phyloP scores from a whole-genome alignment of 2,329 filamentous ascomycete species.

The Penicillium sp. region DNA sequence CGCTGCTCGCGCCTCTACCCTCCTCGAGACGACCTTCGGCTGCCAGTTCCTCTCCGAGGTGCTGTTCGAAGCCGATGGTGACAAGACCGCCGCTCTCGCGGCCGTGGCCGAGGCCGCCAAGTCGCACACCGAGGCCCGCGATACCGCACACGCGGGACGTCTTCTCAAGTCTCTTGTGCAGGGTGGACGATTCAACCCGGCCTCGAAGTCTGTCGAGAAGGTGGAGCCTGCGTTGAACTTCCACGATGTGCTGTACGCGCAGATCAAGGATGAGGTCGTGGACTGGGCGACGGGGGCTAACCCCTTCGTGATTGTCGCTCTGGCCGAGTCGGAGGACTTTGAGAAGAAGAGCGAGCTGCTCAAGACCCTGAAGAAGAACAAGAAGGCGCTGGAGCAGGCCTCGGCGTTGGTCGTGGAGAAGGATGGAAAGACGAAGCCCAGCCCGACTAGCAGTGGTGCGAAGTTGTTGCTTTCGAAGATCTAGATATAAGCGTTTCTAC shows the following conservation, averaged over 20 bases:
- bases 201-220: constrained; percentile 67
- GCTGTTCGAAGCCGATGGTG: constrained; percentile 71
- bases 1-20: constrained; percentile 62
- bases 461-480: constrained; percentile 42
- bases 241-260: constrained; percentile 74
- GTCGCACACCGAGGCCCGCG: constrained; percentile 53
- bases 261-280: constrained; percentile 72
- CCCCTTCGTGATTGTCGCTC: constrained; percentile 79
- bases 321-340: constrained; percentile 75
- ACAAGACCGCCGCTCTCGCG: constrained; percentile 71
- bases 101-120: constrained; percentile 58
- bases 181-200: constrained; percentile 80
- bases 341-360: constrained; percentile 64
- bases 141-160: constrained; percentile 67
- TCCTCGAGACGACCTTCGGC: constrained; percentile 76
- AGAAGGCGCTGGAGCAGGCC: constrained; percentile 63
- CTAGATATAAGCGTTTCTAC: constrained; percentile 13
- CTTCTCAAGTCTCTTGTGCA: constrained; percentile 90
- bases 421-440: constrained; percentile 33
- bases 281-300: constrained; percentile 84
- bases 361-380: constrained; percentile 70
- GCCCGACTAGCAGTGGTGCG: constrained; percentile 49
- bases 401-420: constrained; percentile 56
- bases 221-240: constrained; percentile 78
- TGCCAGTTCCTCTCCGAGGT: constrained; percentile 84